Conservation (phyloP, 345 rosid species). For the Arabis alpina region DNA sequence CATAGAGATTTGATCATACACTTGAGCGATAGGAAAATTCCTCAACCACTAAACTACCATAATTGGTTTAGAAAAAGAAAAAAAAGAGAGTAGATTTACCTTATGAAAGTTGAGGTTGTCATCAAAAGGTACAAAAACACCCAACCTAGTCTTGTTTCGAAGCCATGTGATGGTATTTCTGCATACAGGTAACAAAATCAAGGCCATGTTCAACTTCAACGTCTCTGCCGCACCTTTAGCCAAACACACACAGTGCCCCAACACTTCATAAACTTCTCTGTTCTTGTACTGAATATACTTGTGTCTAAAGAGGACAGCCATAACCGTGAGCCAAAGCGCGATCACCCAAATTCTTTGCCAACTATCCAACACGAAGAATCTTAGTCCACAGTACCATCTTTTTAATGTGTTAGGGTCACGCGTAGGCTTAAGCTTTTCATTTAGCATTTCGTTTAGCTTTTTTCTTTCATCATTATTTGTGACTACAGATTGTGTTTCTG, state of each 20-base stretch:
- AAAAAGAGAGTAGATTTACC: conserved; percentile 44
- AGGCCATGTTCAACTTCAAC: conserved; percentile 71
- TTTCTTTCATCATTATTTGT: conserved; percentile 53
- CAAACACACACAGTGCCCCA: conserved; percentile 66
- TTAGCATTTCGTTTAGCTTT: conserved; percentile 60
- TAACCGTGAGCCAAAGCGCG: conserved; percentile 54
- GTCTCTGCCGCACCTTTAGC: conserved; percentile 82
- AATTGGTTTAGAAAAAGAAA: no score
- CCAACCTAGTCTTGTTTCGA: conserved; percentile 61
- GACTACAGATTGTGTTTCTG: conserved; percentile 33
- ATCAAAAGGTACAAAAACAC: conserved; percentile 69
- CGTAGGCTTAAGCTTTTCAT: conserved; percentile 76
- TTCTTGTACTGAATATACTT: conserved; percentile 58
- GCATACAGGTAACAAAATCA: conserved; percentile 71
- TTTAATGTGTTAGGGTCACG: conserved; percentile 52
- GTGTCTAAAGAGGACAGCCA: conserved; percentile 60
- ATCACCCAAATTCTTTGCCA: conserved; percentile 78
- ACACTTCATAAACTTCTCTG: conserved; percentile 56
- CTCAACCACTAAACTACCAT: no score
- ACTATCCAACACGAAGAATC: conserved; percentile 57
- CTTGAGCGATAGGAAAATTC: no score
- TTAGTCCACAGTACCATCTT: conserved; percentile 42
- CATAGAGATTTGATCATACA: background rate
- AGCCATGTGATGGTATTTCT: conserved; percentile 79
- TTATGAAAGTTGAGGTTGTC: conserved; percentile 80